Evolutionary conservation across 495 filamentous ascomycete genomes (phyloP).

Genomic region (Physcia stellaris): DNA sequence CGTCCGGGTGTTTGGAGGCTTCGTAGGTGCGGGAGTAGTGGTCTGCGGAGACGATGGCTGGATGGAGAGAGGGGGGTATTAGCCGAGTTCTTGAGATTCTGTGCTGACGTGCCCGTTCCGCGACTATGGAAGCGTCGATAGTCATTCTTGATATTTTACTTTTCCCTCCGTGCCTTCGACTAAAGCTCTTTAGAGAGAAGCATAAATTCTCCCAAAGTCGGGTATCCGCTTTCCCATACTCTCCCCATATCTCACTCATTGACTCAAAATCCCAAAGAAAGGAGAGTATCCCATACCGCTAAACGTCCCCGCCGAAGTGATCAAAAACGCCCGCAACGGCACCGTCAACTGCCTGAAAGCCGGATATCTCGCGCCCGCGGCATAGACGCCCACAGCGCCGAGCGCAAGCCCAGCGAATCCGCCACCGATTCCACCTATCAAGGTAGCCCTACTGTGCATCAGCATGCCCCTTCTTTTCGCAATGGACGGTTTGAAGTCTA

Average conservation of each 20-base stretch:
- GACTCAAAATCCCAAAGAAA: not conserved
- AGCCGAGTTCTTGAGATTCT: no score
- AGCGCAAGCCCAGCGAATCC: conserved; percentile 47
- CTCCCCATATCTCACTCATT: not conserved
- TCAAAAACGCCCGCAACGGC: conserved; percentile 81
- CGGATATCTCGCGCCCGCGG: conserved; percentile 48
- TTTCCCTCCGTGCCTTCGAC: no score
- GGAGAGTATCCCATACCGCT: conserved; percentile 30
- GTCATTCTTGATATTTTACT: no score
- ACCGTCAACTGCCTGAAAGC: conserved; percentile 68
- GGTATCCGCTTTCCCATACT: not conserved
- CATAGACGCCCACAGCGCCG: conserved; percentile 49
- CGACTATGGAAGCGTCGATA: no score
- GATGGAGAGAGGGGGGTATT: not conserved
- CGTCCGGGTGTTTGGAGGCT: conserved; percentile 46
- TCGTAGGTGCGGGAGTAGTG: conserved; percentile 64
- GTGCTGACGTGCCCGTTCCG: not conserved
- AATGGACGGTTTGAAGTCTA: conserved; percentile 15
- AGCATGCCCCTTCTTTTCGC: conserved; percentile 28
- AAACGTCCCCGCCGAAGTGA: conserved; percentile 73
- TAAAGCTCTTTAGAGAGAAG: no score
- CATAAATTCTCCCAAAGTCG: not conserved
- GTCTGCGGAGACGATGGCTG: conserved; percentile 72
- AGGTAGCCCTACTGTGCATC: conserved; percentile 41
- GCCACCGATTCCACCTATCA: conserved; percentile 67